Conservation (phyloP, 768 basidiomycete genomes). For the Termitomyces sp. region DNA sequence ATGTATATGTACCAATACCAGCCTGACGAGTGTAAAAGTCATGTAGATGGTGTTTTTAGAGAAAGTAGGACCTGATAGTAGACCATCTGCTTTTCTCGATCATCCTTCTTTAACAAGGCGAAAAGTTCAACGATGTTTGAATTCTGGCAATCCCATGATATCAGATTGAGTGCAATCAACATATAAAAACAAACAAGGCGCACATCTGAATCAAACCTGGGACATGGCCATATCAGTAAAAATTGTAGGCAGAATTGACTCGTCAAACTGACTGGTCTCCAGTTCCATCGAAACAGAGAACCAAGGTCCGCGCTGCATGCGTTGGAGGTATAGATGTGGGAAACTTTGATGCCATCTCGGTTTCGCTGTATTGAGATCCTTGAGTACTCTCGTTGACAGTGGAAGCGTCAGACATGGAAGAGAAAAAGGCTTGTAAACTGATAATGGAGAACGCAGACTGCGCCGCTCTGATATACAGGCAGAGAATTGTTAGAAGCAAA, state of each 20-base stretch:
- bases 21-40: slow-evolving; percentile 24
- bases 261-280: slow-evolving; percentile 31
- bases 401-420: not conserved
- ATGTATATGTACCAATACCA: slow-evolving; percentile 49
- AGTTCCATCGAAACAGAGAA: slow-evolving; percentile 68
- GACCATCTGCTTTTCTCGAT: slow-evolving; percentile 41
- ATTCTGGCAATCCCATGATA: slow-evolving; percentile 24
- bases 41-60: not conserved
- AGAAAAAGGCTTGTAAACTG: not conserved
- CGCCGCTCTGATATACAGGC: not conserved
- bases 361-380: not conserved
- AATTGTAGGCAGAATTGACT: not conserved
- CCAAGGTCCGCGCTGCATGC: slow-evolving; percentile 38
- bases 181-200: not conserved
- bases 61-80: slow-evolving; percentile 44
- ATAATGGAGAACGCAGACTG: not conserved
- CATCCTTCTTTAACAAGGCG: slow-evolving; percentile 45
- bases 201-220: slow-evolving; percentile 35
- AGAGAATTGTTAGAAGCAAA: not conserved
- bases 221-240: not conserved
- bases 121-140: slow-evolving; percentile 48
- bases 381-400: not conserved
- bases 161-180: not conserved
- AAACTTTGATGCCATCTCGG: not conserved
- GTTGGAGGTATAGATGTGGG: slow-evolving; percentile 19